phyloP scores from a whole-genome alignment of 1,284 basidiomycete genomes.

The Mycena citricolor region DNA sequence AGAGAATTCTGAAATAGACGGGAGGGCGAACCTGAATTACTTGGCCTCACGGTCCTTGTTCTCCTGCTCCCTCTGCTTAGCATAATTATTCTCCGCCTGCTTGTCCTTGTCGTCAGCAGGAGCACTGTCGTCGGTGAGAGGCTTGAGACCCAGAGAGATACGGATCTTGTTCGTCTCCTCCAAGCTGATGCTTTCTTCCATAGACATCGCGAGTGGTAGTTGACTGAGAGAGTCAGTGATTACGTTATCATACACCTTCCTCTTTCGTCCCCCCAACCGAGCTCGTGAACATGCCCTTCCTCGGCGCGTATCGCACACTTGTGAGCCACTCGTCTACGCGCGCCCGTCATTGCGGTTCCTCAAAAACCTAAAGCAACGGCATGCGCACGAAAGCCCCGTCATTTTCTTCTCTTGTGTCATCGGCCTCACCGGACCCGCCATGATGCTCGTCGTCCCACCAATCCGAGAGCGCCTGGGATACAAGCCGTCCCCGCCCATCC shows the following conservation, averaged over 20 bases:
- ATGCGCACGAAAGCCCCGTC: constrained; percentile 90
- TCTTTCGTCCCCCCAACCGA: constrained; percentile 11
- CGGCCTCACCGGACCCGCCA: constrained; percentile 74
- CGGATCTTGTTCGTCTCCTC: constrained; percentile 99
- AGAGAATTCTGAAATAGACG: constrained; percentile 27
- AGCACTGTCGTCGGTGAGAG: constrained; percentile 76
- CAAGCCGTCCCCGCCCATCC: constrained; percentile 71
- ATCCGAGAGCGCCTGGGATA: constrained; percentile 78
- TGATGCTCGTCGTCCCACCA: constrained; percentile 78
- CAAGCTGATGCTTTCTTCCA: constrained; percentile 88
- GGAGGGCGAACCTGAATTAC: constrained; percentile 40
- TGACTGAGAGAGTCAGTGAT: constrained; percentile 19
- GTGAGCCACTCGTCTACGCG: too few species aligned
- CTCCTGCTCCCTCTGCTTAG: constrained; percentile 68
- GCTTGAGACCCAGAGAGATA: constrained; percentile 91
- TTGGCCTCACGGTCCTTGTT: constrained; percentile 73
- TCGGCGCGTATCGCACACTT: constrained; percentile 17
- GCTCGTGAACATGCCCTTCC: constrained; percentile 12
- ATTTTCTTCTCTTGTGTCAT: constrained; percentile 87
- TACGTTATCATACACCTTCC: constrained; percentile 27
- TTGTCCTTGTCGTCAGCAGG: constrained; percentile 72
- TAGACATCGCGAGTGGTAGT: constrained; percentile 47
- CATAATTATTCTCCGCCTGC: constrained; percentile 84
- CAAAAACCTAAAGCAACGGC: constrained; percentile 52
- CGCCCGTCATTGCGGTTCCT: constrained; percentile 3